Evolutionary conservation across 2,329 filamentous ascomycete species (phyloP), one percentile per base, ranked within the genome.

Genomic region (Pseudophaeomoniella oleicola): DNA sequence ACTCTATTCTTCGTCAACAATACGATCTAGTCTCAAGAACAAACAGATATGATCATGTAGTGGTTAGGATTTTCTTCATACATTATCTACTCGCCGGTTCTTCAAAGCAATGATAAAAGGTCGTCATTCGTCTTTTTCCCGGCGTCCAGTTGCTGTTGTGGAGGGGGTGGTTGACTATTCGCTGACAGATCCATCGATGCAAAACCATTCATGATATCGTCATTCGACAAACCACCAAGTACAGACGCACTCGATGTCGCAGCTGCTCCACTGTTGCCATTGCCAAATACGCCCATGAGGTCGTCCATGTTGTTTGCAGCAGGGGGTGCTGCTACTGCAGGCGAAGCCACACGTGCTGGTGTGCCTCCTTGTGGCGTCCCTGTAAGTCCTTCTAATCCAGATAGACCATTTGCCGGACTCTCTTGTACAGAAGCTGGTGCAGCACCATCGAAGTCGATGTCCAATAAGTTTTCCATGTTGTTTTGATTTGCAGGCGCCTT

Each of bases 361-460:
- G 69, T 64, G 12, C 75, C 74, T 3, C 73, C 76, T 15, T 69
- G 58, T n/a, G 71, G 67, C 15, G 69, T 64, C 12, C 75, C 74
- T 2, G 73, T 75, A 22, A 67, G 51, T 13, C 63, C 64, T 50
- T 67, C 64, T 2, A 67, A 56, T 35, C 80, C 78, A 42, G 82
- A 83, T 54, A 84, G 65, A 39, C 77, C 78, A 40, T 57, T 57
- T 59, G 56, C 48, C 12, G 75, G 70, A 43, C 75, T 66, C 38
- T 72, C 72, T 45, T 87, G 81, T 36, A 84, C 70, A 10, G 83
- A 88, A n/a, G 90, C 88, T 3, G 88, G 88, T 2, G 82, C 87
- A 2, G 83, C 81, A 16, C 88, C 90, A 52, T 96, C 90, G 53
- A 94, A 94, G 58, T 94, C 86, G 50, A 94, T 93, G 51, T 98